Base-by-base conservation (phyloP, 176 grass and related monocot species). In the Lolium multiflorum region DNA sequence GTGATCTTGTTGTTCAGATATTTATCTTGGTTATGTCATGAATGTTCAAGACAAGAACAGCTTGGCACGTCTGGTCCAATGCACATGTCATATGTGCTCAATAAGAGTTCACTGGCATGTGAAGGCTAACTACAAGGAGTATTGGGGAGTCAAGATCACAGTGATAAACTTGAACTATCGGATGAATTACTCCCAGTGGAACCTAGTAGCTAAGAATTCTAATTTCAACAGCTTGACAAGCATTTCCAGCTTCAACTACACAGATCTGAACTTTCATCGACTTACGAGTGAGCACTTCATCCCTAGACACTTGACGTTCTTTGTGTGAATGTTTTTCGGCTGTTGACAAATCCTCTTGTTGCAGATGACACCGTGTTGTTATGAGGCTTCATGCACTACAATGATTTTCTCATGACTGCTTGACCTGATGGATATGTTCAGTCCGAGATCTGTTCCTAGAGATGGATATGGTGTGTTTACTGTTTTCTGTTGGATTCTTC, bases 51-150 rank as follows among this genome's bases (percentile, higher is more conserved):
- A 87, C 21, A 85, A 94, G 82, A 90, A 84, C 21, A 87, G 47
- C 62, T 78, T 91, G 77, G 22, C 87, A 20, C 89, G 91, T 69
- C 88, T 97, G 71, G 87, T 97, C 58, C 87, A 92, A 38, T 97
- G 94, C 39, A 97, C 91, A 44, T 84, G 89, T 77, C 94, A 97
- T 76, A 97, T 97, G 94, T 97, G 91, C 87, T 91, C 91, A 20
- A 88, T 94, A 86, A 91, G 94, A 70, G 87, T 97, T 72, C 91
- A 94, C 28, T 97, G 94, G 94, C 94, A 97, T 84, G 91, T 94
- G 43, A 94, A 92, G 39, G 20, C 90, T 26, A 97, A 94, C 57
- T 97, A 97, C 82, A 88, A 77, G 77, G 89, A 88, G n/a, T 97
- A 92, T 46, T 94, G 89, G 94, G 87, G 89, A 14, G 87, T 84